These are phyloP conservation scores for Leishmania major DNA, from an alignment of 208 protist genomes.

Conservation along the genomic window DNA sequence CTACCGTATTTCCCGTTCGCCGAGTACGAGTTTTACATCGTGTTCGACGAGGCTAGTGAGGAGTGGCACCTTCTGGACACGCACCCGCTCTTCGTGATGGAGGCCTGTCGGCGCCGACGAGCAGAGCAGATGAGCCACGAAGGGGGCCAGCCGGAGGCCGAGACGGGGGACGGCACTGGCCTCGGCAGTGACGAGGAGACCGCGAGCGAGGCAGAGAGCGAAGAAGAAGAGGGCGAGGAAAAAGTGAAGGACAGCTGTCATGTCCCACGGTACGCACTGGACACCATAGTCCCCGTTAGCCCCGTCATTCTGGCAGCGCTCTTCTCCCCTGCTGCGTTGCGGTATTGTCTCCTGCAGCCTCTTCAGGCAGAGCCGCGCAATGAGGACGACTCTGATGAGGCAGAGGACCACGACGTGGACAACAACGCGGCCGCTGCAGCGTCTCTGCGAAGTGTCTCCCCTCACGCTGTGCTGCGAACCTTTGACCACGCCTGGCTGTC, in stretches of 20 bases:
- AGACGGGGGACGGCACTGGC: neutral
- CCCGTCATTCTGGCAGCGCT: slow-evolving; percentile 70
- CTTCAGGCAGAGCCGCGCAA: neutral
- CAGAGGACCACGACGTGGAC: neutral
- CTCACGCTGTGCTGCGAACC: slow-evolving; percentile 18
- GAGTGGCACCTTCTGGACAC: slow-evolving; percentile 65
- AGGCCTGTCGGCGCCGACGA: slow-evolving; percentile 30
- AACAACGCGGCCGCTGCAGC: neutral
- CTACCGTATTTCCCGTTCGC: slow-evolving; percentile 33
- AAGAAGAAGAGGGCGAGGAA: slow-evolving; percentile 19
- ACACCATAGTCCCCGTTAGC: slow-evolving; percentile 59
- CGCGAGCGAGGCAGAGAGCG: slow-evolving; percentile 24
- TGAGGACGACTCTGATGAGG: neutral
- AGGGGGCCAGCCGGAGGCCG: neutral
- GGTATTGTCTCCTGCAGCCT: slow-evolving; percentile 62
- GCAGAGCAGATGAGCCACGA: slow-evolving; percentile 18
- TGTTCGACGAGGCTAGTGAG: slow-evolving; percentile 28
- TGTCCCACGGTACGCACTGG: slow-evolving; percentile 36
- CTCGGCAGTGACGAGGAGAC: slow-evolving; percentile 24
- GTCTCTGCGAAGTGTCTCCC: slow-evolving; percentile 1
- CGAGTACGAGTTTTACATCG: slow-evolving; percentile 49
- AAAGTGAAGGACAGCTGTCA: slow-evolving; percentile 11
- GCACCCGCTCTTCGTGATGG: slow-evolving; percentile 46
- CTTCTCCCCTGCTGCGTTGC: slow-evolving; percentile 56
- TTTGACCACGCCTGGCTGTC: slow-evolving; percentile 53